Conservation (phyloP, 345 rosid species). For the Gossypium bickii region DNA sequence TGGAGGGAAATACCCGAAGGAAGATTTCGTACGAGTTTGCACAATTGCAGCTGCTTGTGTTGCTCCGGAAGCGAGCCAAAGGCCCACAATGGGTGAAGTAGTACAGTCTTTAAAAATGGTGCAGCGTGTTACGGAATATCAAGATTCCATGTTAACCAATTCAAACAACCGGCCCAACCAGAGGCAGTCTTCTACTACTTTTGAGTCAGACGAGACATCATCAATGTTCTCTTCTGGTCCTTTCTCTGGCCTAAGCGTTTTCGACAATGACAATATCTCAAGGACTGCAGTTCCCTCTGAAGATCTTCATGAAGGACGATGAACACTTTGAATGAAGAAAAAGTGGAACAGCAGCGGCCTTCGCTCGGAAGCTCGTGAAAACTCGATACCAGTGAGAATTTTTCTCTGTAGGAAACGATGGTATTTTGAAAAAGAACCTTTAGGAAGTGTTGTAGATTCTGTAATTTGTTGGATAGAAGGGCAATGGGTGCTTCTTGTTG, state of each 20-base stretch:
- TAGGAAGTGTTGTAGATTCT: conserved; percentile 16
- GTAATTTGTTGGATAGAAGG: conserved; percentile 20
- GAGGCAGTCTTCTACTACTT: conserved; percentile 88
- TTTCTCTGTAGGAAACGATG: conserved; percentile 3
- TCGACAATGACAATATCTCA: conserved; percentile 75
- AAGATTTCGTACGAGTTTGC: conserved; percentile 89
- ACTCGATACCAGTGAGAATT: conserved; percentile 14
- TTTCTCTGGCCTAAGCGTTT: conserved; percentile 74
- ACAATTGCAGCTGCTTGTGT: conserved; percentile 99
- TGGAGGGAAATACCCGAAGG: conserved; percentile 80
- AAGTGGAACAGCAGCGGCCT: conserved; percentile 13
- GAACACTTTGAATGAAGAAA: conserved; percentile 16
- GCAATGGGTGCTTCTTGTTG: conserved; percentile 19
- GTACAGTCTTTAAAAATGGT: conserved; percentile 99
- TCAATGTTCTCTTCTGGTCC: conserved; percentile 99
- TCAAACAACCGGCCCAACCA: conserved; percentile 57
- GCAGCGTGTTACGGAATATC: conserved; percentile 76
- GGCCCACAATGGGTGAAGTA: conserved; percentile 99
- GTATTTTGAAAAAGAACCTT: conserved; percentile 15
- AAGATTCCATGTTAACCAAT: conserved; percentile 44
- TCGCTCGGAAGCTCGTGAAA: conserved; percentile 7
- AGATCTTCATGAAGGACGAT: conserved; percentile 98
- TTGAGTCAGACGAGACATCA: conserved; percentile 94
- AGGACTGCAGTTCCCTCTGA: conserved; percentile 81
- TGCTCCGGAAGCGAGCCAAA: conserved; percentile 86